phyloP scores from a whole-genome alignment of 208 protist species.

The Acanthamoeba quina region DNA sequence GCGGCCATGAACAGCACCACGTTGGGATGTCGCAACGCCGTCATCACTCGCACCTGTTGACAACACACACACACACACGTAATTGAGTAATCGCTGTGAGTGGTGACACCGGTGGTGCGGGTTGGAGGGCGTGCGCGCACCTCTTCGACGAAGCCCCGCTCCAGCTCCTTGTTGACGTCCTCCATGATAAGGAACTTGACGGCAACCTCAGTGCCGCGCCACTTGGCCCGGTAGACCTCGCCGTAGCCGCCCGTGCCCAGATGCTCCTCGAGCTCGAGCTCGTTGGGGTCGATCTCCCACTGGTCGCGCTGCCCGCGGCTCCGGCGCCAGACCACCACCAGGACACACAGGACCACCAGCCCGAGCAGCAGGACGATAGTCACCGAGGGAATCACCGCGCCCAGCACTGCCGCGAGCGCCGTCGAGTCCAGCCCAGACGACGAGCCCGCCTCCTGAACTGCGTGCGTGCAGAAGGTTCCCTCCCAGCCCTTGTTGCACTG shows the following conservation, averaged over 20 bases:
- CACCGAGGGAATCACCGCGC: no score
- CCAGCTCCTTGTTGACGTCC: neutral
- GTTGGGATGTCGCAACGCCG: constrained; percentile 79
- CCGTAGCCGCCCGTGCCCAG: neutral
- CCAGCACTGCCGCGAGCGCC: no score
- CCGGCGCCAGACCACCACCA: no score
- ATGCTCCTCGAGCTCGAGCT: neutral
- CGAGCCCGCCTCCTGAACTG: no score
- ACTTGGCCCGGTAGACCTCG: neutral
- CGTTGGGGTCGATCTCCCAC: neutral
- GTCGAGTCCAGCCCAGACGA: no score
- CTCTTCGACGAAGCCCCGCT: constrained; percentile 29
- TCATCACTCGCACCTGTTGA: constrained; percentile 63
- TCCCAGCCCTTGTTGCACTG: no score
- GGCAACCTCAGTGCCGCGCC: neutral
- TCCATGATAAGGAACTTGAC: neutral
- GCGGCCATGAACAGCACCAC: constrained; percentile 82
- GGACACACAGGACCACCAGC: no score
- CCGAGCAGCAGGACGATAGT: no score
- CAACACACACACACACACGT: no score
- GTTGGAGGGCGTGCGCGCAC: neutral
- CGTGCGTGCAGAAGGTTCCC: no score
- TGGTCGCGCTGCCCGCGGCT: neutral
- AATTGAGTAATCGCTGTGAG: no score
- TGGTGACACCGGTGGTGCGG: no score